Evolutionary conservation across 441 rosid species (phyloP), one percentile per base, ranked within the genome.

Genomic region (Pelargonium citronellum): DNA sequence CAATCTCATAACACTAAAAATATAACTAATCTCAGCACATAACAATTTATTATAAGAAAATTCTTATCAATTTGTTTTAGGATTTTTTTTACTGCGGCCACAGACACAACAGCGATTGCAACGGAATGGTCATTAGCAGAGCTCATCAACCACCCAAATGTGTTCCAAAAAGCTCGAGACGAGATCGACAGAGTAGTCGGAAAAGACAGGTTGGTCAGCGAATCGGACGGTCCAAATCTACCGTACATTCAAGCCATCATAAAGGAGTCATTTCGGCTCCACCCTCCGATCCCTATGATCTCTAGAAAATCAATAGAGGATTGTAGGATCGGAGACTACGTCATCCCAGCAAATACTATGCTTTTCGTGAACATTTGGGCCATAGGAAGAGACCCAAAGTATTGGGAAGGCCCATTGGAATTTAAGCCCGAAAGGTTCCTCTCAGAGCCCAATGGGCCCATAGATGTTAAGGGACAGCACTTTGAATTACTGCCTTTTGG

Each of bases 341-440:
- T 71, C 15, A 86, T 88, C 68, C 91, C 93, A 0, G 79, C 86
- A 0, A 78, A 79, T 69, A 83, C 94, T 7, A 1, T 30, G 37
- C 4, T 30, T 30, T 30, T 30, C 37, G 79, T 88, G 11, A 88
- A 90, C 47, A 64, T 83, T 11, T 88, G 88, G 89, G 77, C 86
- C 41, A 78, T 87, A 0, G 88, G 85, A 0, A 85, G 91, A 67
- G 90, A 88, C 41, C 74, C 90, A 1, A 78, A 77, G 22, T 70
- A 79, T 24, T 90, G 93, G 96, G 86, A 82, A 53, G 74, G 80
- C 53, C 88, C 96, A 2, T 74, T 75, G 2, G 84, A 79, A 70
- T 88, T 85, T 71, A 73, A 73, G 64, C 93, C 93, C 2, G 90
- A 88, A 74, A 86, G 96, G 69, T 85, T 87, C 69, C 79, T 39